phyloP scores from a whole-genome alignment of 2,329 filamentous ascomycete species.

The Sporothrix brunneoviolacea region DNA sequence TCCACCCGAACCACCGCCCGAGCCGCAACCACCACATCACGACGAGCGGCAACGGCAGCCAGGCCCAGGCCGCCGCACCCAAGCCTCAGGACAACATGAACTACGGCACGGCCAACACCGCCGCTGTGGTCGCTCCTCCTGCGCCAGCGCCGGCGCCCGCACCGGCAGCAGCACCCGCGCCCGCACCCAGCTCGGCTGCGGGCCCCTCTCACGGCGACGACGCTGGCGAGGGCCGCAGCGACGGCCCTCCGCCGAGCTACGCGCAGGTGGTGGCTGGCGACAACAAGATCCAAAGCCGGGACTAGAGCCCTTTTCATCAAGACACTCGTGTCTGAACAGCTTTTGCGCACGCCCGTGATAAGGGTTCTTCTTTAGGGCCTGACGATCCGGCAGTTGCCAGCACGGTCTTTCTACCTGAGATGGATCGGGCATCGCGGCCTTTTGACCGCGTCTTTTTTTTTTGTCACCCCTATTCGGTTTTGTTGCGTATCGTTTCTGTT shows the following conservation, averaged over 20 bases:
- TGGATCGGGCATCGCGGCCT: no score
- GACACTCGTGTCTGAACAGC: no score
- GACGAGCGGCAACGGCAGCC: neutral
- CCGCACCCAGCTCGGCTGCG: slow-evolving; percentile 18
- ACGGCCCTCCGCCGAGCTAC: slow-evolving; percentile 70
- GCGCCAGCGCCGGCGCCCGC: slow-evolving; percentile 16
- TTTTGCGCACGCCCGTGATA: neutral
- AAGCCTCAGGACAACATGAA: slow-evolving; percentile 32
- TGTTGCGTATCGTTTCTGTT: neutral
- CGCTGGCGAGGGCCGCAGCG: slow-evolving; percentile 38
- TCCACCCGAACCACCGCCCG: slow-evolving; percentile 35
- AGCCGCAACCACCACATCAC: slow-evolving; percentile 7
- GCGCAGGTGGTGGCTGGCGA: slow-evolving; percentile 85
- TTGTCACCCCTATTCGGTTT: no score
- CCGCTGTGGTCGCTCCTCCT: slow-evolving; percentile 22
- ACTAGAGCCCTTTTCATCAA: no score
- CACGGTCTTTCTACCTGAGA: no score
- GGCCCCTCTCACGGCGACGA: slow-evolving; percentile 23
- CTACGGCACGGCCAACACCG: slow-evolving; percentile 38
- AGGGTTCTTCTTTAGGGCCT: neutral
- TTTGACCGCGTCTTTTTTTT: no score
- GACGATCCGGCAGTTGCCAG: no score
- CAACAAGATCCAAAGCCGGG: slow-evolving; percentile 74
- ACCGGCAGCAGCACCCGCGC: slow-evolving; percentile 25
- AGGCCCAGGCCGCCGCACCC: slow-evolving; percentile 17